phyloP scores from a whole-genome alignment of 192 early-diverging fungal species.

The Podila horticola region DNA sequence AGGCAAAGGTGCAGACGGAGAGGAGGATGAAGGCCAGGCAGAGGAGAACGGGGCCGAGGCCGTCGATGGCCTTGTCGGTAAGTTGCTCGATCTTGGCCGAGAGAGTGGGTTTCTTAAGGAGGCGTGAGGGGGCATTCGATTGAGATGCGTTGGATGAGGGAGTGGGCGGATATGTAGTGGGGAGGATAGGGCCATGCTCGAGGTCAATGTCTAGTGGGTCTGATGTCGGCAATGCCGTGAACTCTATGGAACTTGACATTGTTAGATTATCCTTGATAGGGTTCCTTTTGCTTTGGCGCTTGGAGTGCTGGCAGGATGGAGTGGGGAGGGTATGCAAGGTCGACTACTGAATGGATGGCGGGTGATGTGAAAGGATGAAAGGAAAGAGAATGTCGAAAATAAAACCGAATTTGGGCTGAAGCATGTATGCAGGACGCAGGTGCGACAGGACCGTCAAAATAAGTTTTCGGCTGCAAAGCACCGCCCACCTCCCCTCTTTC shows the following conservation, averaged over 20 bases:
- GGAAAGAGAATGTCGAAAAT: not conserved
- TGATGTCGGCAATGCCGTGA: slow-evolving; percentile 37
- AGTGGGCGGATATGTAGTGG: not conserved
- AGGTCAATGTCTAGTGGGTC: slow-evolving; percentile 13
- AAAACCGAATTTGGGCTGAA: slow-evolving; percentile 8
- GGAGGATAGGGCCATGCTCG: not conserved
- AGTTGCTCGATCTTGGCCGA: slow-evolving; percentile 17
- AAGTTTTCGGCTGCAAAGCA: not conserved
- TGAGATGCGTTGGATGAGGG: no score
- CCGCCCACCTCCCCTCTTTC: not conserved
- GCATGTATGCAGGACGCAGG: not conserved
- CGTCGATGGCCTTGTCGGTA: slow-evolving; percentile 50
- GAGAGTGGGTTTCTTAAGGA: not conserved
- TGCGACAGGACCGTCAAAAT: not conserved
- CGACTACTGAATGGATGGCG: not conserved
- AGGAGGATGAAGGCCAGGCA: slow-evolving; percentile 57
- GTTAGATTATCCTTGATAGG: not conserved
- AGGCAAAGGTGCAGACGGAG: slow-evolving; percentile 53
- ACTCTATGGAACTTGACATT: slow-evolving; percentile 41
- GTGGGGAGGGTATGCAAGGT: not conserved
- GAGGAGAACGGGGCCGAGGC: slow-evolving; percentile 63
- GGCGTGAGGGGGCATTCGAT: slow-evolving; percentile 12
- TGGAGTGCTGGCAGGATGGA: not conserved
- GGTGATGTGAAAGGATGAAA: not conserved
- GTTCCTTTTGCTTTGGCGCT: not conserved